Base-by-base conservation (phyloP, 1,284 basidiomycete genomes). In the Tetrapyrgos nigripes region DNA sequence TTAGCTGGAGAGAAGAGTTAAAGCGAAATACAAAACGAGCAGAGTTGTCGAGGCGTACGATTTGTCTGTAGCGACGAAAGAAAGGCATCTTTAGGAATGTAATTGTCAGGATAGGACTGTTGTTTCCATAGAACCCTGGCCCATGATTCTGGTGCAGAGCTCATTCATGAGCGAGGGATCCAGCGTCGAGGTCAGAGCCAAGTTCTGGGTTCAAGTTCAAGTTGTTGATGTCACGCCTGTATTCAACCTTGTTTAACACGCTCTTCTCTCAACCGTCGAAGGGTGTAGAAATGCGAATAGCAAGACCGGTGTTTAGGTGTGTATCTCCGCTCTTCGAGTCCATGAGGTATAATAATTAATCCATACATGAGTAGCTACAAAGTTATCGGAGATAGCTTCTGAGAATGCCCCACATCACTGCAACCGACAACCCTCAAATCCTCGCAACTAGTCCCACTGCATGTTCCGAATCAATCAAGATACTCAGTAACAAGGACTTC, bases 71-170 rank as follows among this genome's bases (percentile, higher is more conserved):
- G 76, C 59, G 92, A 89, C 1, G 89, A 85, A 51, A 97, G 81
- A 72, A 97, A 97, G 9, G 85, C 81, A 2, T 77, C 76, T 10
- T 88, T 85, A n/a, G 92, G 91, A 52, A 97, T 89, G 75, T 94
- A 87, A 72, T 96, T 95, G 76, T 97, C 96, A 14, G 92, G 87
- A 70, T 84, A 92, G 4, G 83, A 78, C 69, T 92, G 91, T 61
- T 74, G 78, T 69, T 88, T 88, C 94, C 94, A 97, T 19, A 98
- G 83, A n/a, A 92, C 81, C 69, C 89, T 92, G 70, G 89, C 85
- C 92, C 94, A 97, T 64, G 76, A 66, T 45, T 63, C 61, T 50
- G 59, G 50, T 53, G 64, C 63, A 31, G 46, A 43, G 37, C 50
- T 50, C 55, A 61, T 61, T 61, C 49, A 57, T 54, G 28, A 44